Base-by-base conservation (phyloP, 176 grass and related monocot species). In the Juncus effusus region DNA sequence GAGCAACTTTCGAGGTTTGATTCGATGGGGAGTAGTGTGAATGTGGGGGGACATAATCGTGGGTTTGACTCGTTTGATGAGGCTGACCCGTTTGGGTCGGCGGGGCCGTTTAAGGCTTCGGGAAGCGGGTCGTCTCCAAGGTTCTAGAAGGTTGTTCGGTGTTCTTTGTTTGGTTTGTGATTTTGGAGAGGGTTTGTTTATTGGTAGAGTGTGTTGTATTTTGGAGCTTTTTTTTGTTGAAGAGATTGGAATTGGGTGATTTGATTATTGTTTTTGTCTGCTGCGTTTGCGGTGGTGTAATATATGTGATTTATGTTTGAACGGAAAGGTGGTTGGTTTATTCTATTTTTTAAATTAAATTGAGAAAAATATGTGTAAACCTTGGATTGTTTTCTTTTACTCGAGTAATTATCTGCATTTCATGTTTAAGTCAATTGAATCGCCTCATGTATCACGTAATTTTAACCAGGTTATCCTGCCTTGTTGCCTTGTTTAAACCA, bases 11-110 rank as follows among this genome's bases (percentile, higher is more conserved):
- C 88, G 11, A 79, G 77, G 38, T 96, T 91, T 0, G 84, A 91
- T 76, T 79, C 88, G 9, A 80, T 67, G 37, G 80, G 80, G 60
- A 93, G 73, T 78, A 76, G 75, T 3, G 75, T 41, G 62, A 78
- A 93, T 75, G 75, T 85, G 6, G 44, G 89, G 19, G 85, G 89
- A 49, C 85, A 76, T 64, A 72, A 59, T 54, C 63, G 52, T 63
- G 53, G 75, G 8, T 99, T 99, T n/a, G 94, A 99, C 64, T 99
- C 89, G 38, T 99, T 99, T 53, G 94, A 99, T 70, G 94, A 99
- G 39, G 67, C 85, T 0, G 94, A 99, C 50, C 94, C 94, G 1
- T 99, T 99, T 39, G 94, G 94, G 61, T 86, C 94, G 10, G 89
- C 80, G 15, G 94, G 83, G 28, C 94, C 94, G 47, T 99, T 99